Evolutionary conservation across 108 stramenopile genomes (phyloP), one percentile per base, ranked within the genome.

Genomic region (Ochromonas danica): DNA sequence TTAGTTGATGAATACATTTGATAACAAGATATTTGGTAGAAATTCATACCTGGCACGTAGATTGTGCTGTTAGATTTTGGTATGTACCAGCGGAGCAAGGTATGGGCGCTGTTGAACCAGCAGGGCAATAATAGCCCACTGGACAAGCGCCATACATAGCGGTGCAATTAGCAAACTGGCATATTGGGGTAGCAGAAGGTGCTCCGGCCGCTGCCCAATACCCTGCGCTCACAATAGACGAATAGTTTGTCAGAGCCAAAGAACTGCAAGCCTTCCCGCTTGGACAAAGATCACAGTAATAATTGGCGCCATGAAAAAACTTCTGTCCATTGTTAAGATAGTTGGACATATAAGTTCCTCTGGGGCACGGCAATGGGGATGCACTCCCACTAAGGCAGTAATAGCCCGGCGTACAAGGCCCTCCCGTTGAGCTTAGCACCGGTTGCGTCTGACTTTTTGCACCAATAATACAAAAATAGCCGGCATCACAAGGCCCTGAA

Each of bases 41-140:
- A 31, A 36, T 3, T 10, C 17, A 31, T 36, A 36, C 27, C 63
- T 67, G 3, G 63, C 63, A 67, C 3, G 14, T 67, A 14, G 33
- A 28, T 67, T 67, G 63, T 3, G 14, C 31, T 36, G 27, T 10
- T 36, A 67, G 31, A 67, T 31, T 10, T 22, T 67, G 81, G 71
- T 78, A 83, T 1, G 78, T 83, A 6, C 83, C 83, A 28, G 70
- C 65, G 10, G 28, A 51, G 70, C 85, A 83, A 33, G 82, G 82
- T 25, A 14, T 40, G 36, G 88, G 79, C n/a, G 51, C 81, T 33
- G 75, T 79, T 22, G 81, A 83, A 30, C 81, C 81, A 2, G 78
- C 79, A n/a, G 87, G 87, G 57, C 88, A 89, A 35, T 79, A 77
- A 61, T 86, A 81, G 0, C 87, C 88, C 1, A 77, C 83, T 1